A percentile compares a stretch with the other conserved stretches of the same genome.
Conservation (phyloP, 139 green algal genomes). For the Nannochloris sp. region DNA sequence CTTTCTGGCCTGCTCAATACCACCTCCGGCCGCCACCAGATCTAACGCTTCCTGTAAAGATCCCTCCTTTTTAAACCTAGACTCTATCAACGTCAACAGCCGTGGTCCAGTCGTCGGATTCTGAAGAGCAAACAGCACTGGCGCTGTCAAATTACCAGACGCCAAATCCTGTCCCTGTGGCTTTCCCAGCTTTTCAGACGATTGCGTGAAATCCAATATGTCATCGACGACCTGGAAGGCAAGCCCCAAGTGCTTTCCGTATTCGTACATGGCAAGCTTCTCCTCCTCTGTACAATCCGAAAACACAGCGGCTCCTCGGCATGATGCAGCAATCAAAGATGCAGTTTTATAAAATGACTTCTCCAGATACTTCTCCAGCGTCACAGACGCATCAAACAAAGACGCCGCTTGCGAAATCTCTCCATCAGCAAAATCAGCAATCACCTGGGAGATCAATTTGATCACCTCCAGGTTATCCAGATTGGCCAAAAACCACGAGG, state of each 20-base stretch:
- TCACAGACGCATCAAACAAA: constrained; percentile 86
- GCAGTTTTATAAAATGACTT: constrained; percentile 99
- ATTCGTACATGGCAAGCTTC: constrained; percentile 89
- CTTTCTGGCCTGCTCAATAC: constrained; percentile 42
- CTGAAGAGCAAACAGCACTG: constrained; percentile 72
- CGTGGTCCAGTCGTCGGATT: constrained; percentile 21
- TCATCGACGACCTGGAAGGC: constrained; percentile 98
- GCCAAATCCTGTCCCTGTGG: constrained; percentile 93
- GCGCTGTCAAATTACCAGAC: constrained; percentile 92
- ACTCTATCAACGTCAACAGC: constrained; percentile 71
- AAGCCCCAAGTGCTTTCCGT: constrained; percentile 92
- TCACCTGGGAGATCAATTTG: constrained; percentile 95
- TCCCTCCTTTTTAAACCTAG: constrained; percentile 72
- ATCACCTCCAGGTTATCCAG: constrained; percentile 95
- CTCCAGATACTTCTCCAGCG: constrained; percentile 84
- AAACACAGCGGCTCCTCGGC: constrained; percentile 82
- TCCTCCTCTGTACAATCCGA: constrained; percentile 52
- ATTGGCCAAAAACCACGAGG: constrained; percentile 94
- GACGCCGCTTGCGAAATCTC: constrained; percentile 84
- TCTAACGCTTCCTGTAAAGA: constrained; percentile 65
- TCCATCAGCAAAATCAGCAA: constrained; percentile 98
- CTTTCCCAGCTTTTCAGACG: constrained; percentile 85
- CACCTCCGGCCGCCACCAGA: constrained; percentile 66
- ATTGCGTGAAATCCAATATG: constrained; percentile 97
- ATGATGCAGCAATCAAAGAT: constrained; percentile 91